Evolutionary conservation across 1,284 basidiomycete genomes (phyloP).

Genomic region (Phellopilus nigrolimitatus): DNA sequence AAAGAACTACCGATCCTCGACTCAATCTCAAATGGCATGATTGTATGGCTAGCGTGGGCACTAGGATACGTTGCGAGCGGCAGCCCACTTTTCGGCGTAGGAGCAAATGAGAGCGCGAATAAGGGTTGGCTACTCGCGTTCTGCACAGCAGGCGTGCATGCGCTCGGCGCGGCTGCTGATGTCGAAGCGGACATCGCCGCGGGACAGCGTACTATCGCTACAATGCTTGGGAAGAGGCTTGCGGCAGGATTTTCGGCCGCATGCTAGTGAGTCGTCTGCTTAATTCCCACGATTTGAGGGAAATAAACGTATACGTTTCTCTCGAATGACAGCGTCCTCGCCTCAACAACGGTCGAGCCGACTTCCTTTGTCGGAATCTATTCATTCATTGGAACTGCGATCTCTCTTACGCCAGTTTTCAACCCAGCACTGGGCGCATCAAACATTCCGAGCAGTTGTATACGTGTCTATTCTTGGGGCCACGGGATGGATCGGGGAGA

Average conservation of each 20-base stretch:
- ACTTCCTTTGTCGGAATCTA: slow-evolving; percentile 16
- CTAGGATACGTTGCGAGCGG: slow-evolving; percentile 21
- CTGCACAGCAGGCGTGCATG: slow-evolving; percentile 24
- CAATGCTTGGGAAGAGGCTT: slow-evolving; percentile 20
- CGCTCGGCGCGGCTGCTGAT: slow-evolving; percentile 26
- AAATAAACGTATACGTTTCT: background rate
- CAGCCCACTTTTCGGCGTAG: background rate
- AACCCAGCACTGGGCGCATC: slow-evolving; percentile 11
- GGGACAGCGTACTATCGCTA: slow-evolving; percentile 26
- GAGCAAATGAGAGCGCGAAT: slow-evolving; percentile 8
- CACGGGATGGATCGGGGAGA: slow-evolving; percentile 18
- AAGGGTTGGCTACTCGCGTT: slow-evolving; percentile 24
- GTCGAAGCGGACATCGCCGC: slow-evolving; percentile 24
- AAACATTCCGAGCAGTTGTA: slow-evolving; percentile 19
- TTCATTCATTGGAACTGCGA: slow-evolving; percentile 11
- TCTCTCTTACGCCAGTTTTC: slow-evolving; percentile 18
- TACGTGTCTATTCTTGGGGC: slow-evolving; percentile 19
- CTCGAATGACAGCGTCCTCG: slow-evolving; percentile 1
- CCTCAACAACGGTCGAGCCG: slow-evolving; percentile 9
- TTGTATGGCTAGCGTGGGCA: slow-evolving; percentile 25
- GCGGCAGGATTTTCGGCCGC: slow-evolving; percentile 21
- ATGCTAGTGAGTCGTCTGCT: slow-evolving; percentile 23
- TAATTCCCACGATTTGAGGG: background rate
- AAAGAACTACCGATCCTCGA: slow-evolving; percentile 26
- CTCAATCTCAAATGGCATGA: slow-evolving; percentile 25